A percentile compares a stretch with the other conserved stretches of the same genome.
Evolutionary conservation across 495 filamentous ascomycete genomes (phyloP).

Genomic region (Xeromyces bisporus): DNA sequence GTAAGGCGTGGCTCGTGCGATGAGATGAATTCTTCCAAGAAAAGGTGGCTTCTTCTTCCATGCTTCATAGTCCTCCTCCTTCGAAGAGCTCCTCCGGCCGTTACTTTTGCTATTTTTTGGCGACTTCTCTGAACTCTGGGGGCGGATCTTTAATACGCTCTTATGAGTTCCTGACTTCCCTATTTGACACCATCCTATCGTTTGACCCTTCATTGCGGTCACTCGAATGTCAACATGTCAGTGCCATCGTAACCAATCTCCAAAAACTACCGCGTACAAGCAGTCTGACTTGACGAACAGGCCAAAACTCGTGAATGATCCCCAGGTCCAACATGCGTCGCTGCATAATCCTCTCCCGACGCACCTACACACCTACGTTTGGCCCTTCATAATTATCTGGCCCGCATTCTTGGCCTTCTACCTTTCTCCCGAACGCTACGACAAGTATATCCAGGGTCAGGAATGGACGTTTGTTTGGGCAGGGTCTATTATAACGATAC

Average conservation of each 20-base stretch:
- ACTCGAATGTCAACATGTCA: slow-evolving; percentile 22
- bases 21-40: no score
- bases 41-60: slow-evolving; percentile 2
- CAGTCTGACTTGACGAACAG: slow-evolving; percentile 18
- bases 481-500: slow-evolving; percentile 68
- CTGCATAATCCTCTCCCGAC: slow-evolving; percentile 76
- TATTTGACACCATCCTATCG: slow-evolving; percentile 4
- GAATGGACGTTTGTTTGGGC: slow-evolving; percentile 98
- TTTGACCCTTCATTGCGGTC: slow-evolving; percentile 21
- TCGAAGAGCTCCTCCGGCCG: no score
- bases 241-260: slow-evolving; percentile 8
- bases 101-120: no score
- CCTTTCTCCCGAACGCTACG: slow-evolving; percentile 64
- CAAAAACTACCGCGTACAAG: slow-evolving; percentile 3
- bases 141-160: no score
- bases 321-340: slow-evolving; percentile 74
- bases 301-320: slow-evolving; percentile 72
- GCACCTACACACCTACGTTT: slow-evolving; percentile 71
- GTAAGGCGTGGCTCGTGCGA: no score
- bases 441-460: slow-evolving; percentile 66
- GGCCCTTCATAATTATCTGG: slow-evolving; percentile 85
- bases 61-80: neutral
- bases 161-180: no score
- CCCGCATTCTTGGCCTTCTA: slow-evolving; percentile 78
- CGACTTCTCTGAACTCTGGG: no score